Percentiles rank a stretch among this genome's conserved stretches.
Evolutionary conservation across 306 rosid genomes (phyloP).

Genomic region (Parietaria judaica): DNA sequence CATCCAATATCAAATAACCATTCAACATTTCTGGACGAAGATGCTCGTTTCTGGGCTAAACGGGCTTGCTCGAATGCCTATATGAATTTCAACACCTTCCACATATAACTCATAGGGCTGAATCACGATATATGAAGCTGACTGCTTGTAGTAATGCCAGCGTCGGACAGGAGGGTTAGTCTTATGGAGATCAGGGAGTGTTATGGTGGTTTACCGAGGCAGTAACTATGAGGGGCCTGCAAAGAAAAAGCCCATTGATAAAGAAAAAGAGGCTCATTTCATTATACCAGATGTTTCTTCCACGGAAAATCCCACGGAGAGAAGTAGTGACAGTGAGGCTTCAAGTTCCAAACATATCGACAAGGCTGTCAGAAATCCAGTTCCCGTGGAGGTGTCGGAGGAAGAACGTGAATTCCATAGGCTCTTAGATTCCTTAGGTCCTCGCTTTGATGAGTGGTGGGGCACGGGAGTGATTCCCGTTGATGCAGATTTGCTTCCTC

Average conservation of each 20-base stretch:
- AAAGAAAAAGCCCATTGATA: slow-evolving; percentile 27
- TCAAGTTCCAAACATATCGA: slow-evolving; percentile 29
- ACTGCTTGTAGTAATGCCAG: slow-evolving; percentile 59
- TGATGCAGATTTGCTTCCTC: slow-evolving; percentile 88
- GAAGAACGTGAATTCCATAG: slow-evolving; percentile 70
- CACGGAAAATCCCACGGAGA: slow-evolving; percentile 22
- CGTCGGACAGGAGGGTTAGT: slow-evolving; percentile 84
- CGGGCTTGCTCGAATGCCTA: no score
- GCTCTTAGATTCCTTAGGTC: slow-evolving; percentile 76
- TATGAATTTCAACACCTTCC: no score
- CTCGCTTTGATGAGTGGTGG: slow-evolving; percentile 96
- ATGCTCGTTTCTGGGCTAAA: no score
- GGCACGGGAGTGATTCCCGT: slow-evolving; percentile 90
- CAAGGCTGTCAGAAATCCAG: slow-evolving; percentile 21
- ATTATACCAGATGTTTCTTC: slow-evolving; percentile 59
- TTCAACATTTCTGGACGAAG: no score
- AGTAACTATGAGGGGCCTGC: slow-evolving; percentile 57
- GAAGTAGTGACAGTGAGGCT: slow-evolving; percentile 24
- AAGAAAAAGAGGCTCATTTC: slow-evolving; percentile 43
- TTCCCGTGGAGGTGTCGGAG: slow-evolving; percentile 38
- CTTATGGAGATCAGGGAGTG: slow-evolving; percentile 83
- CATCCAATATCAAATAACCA: no score
- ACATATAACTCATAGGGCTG: not conserved
- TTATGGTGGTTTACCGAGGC: slow-evolving; percentile 89
- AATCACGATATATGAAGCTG: slow-evolving; percentile 28